Conservation (phyloP, 1,284 basidiomycete species). For the Leccinum subspadiceum region DNA sequence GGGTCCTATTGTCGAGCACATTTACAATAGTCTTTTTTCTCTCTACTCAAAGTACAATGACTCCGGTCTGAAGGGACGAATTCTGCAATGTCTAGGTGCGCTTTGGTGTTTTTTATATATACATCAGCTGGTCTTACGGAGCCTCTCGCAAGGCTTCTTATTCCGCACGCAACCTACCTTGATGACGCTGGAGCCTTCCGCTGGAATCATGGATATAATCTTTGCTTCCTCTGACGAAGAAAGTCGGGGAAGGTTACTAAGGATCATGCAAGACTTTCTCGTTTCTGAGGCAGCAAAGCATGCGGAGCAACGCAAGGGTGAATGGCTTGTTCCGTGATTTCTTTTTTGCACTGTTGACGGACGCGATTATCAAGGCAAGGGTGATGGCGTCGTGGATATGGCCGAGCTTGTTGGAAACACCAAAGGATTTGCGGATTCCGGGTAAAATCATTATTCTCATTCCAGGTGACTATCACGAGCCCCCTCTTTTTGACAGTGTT, state of each 20-base stretch:
- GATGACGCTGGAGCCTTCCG: conserved; percentile 78
- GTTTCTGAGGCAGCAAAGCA: conserved; percentile 78
- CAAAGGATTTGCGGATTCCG: conserved; percentile 92
- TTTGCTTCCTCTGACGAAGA: conserved; percentile 74
- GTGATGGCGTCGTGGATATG: conserved; percentile 69
- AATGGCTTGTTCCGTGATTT: neutral
- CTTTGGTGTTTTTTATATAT: too few relatives aligned
- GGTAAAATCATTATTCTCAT: conserved; percentile 44
- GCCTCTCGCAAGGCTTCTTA: conserved; percentile 61
- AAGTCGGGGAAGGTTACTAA: conserved; percentile 71
- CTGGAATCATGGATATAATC: conserved; percentile 86
- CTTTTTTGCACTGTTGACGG: conserved; percentile 2
- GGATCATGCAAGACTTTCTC: conserved; percentile 90
- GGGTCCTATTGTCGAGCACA: conserved; percentile 77
- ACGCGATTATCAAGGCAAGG: conserved; percentile 37
- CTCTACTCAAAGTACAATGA: conserved; percentile 67
- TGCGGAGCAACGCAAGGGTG: conserved; percentile 64
- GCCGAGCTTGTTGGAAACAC: conserved; percentile 93
- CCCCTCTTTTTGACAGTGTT: conserved; percentile 52
- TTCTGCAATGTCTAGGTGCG: conserved; percentile 59
- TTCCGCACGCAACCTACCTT: conserved; percentile 91
- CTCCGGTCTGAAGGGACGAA: conserved; percentile 54
- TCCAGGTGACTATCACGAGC: neutral
- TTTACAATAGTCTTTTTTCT: conserved; percentile 71
- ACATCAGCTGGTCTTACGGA: too few relatives aligned